Conservation (phyloP, 441 rosid species). For the Arabidopsis hybrid region DNA sequence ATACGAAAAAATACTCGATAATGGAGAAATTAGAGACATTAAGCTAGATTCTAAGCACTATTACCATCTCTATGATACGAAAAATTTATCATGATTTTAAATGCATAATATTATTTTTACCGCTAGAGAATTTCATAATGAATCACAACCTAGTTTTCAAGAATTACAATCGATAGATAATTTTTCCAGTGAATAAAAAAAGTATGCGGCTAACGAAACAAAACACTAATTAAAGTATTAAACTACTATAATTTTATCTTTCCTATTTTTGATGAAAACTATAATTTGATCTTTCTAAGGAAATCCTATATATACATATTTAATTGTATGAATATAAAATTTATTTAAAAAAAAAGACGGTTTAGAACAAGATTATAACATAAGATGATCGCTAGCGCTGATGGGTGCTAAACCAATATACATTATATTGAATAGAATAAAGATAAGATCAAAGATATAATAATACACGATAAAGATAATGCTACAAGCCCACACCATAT, state of each 20-base stretch:
- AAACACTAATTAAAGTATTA: no score
- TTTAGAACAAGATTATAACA: no score
- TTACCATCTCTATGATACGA: not conserved
- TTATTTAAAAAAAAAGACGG: no score
- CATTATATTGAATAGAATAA: not conserved
- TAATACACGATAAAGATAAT: not conserved
- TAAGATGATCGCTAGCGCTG: no score
- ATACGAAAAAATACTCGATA: not conserved
- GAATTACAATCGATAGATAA: not conserved
- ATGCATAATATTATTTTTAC: not conserved
- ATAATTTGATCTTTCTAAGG: not conserved
- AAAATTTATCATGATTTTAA: not conserved
- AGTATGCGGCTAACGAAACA: no score
- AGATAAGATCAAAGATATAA: constrained; percentile 6
- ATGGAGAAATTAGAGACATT: not conserved
- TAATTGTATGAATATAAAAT: no score
- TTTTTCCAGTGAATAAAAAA: not conserved
- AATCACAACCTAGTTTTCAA: not conserved
- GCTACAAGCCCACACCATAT: not conserved
- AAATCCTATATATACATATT: not conserved
- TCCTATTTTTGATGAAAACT: no score
- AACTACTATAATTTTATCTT: no score
- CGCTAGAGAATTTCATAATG: not conserved
- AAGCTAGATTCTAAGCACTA: not conserved
- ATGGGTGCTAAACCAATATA: no score